phyloP scores from a whole-genome alignment of 495 filamentous ascomycete species.

The Aspergillus panamensis region DNA sequence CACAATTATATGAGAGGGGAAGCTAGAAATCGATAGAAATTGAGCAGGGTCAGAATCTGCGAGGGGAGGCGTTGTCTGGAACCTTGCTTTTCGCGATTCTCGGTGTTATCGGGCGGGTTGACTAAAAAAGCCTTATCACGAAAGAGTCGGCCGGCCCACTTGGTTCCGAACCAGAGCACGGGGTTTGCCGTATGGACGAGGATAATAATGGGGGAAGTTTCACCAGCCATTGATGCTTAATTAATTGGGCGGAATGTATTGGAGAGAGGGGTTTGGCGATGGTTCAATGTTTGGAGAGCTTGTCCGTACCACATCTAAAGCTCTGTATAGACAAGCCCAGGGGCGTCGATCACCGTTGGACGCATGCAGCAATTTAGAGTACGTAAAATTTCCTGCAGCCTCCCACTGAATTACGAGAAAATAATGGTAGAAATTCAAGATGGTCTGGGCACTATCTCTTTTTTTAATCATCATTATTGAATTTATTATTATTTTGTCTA shows the following conservation, averaged over 20 bases:
- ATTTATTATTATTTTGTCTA: too few species aligned
- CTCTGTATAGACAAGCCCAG: neutral
- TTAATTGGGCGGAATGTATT: neutral
- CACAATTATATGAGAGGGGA: conserved; percentile 10
- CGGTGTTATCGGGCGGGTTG: conserved; percentile 16
- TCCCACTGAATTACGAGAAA: too few species aligned
- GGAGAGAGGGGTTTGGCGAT: neutral
- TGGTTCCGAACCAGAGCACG: conserved; percentile 10
- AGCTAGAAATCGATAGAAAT: neutral
- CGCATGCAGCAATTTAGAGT: neutral
- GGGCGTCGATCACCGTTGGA: neutral
- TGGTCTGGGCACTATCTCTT: too few species aligned
- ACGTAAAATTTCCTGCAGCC: neutral
- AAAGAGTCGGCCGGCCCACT: conserved; percentile 21
- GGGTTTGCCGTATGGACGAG: neutral
- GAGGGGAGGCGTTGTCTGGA: neutral
- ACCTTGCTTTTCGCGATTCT: conserved; percentile 7
- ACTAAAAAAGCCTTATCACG: conserved; percentile 27
- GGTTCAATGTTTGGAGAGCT: neutral
- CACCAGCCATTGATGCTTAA: neutral
- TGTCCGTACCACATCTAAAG: neutral
- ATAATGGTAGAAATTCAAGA: too few species aligned
- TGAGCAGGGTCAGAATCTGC: neutral
- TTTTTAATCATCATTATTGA: too few species aligned
- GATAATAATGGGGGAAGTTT: neutral